Percentiles rank a stretch among this genome's conserved stretches.
These are phyloP conservation scores for Leccinum boreale DNA, from an alignment of 768 basidiomycete species.

Conservation along the genomic window DNA sequence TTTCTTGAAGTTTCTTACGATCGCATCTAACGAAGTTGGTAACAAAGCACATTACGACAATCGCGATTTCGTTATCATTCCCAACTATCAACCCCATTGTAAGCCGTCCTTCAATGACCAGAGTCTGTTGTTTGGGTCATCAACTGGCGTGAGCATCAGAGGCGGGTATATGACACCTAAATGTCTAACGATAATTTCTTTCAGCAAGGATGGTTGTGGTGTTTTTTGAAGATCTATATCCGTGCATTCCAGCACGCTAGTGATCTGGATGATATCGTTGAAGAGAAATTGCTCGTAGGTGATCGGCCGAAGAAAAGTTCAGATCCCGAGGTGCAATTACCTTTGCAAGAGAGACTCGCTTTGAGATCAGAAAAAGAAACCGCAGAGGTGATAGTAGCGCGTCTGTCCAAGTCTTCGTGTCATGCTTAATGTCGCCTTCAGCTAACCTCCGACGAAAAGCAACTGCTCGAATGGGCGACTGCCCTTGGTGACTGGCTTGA, in stretches of 20 bases:
- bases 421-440: slow-evolving; percentile 26
- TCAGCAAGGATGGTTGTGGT: slow-evolving; percentile 69
- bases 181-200: not conserved
- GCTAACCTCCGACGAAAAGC: slow-evolving; percentile 64
- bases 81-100: slow-evolving; percentile 68
- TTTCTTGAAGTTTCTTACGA: slow-evolving; percentile 6
- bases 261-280: slow-evolving; percentile 75
- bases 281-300: slow-evolving; percentile 78
- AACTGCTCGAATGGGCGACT: slow-evolving; percentile 55
- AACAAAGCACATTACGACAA: slow-evolving; percentile 77
- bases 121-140: slow-evolving; percentile 61
- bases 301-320: slow-evolving; percentile 69
- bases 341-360: slow-evolving; percentile 58
- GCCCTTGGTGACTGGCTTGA: slow-evolving; percentile 73
- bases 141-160: slow-evolving; percentile 52
- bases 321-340: slow-evolving; percentile 45
- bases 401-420: not conserved
- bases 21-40: slow-evolving; percentile 4
- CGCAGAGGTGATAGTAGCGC: slow-evolving; percentile 42
- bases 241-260: slow-evolving; percentile 73
- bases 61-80: slow-evolving; percentile 76
- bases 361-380: slow-evolving; percentile 48
- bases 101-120: slow-evolving; percentile 58
- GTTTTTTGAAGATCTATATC: slow-evolving; percentile 76
- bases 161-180: not conserved